Conservation (phyloP, 1,139 yeast species). For the Debaryomyces udenii region DNA sequence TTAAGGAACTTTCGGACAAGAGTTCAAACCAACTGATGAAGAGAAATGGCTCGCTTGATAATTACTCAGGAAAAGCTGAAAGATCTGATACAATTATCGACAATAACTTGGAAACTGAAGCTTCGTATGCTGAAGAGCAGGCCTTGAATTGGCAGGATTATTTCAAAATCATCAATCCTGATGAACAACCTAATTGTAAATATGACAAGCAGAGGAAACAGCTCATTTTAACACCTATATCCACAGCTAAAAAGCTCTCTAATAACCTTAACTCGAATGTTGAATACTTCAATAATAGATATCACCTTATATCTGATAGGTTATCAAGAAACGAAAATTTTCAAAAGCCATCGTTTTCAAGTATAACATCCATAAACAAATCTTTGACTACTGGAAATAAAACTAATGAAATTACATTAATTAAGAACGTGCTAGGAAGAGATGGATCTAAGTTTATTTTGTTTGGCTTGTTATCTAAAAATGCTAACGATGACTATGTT, state of each 20-base stretch:
- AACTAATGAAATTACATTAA: constrained; percentile 64
- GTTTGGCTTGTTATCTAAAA: constrained; percentile 72
- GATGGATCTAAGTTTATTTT: constrained; percentile 75
- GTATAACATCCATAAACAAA: constrained; percentile 40
- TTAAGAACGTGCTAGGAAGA: constrained; percentile 84
- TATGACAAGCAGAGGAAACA: constrained; percentile 72
- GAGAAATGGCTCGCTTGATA: constrained; percentile 4
- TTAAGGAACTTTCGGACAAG: constrained; percentile 51
- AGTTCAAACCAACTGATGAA: constrained; percentile 15
- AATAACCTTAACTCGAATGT: constrained; percentile 25
- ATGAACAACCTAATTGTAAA: constrained; percentile 63
- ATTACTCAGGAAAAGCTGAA: constrained; percentile 21
- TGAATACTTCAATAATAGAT: constrained; percentile 46
- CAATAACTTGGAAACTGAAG: constrained; percentile 12
- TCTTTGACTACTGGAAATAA: constrained; percentile 24
- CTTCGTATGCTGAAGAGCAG: constrained; percentile 20
- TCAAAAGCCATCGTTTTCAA: constrained; percentile 51
- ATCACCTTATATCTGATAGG: constrained; percentile 66
- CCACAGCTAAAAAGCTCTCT: constrained; percentile 18
- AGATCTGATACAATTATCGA: constrained; percentile 40
- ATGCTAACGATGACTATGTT: constrained; percentile 67
- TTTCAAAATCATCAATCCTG: constrained; percentile 66
- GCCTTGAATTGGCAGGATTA: constrained; percentile 70
- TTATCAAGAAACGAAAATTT: constrained; percentile 76
- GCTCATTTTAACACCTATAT: constrained; percentile 42